These are phyloP conservation scores for Parachlorella kessleri DNA, from an alignment of 139 green algal species.

Conservation along the genomic window DNA sequence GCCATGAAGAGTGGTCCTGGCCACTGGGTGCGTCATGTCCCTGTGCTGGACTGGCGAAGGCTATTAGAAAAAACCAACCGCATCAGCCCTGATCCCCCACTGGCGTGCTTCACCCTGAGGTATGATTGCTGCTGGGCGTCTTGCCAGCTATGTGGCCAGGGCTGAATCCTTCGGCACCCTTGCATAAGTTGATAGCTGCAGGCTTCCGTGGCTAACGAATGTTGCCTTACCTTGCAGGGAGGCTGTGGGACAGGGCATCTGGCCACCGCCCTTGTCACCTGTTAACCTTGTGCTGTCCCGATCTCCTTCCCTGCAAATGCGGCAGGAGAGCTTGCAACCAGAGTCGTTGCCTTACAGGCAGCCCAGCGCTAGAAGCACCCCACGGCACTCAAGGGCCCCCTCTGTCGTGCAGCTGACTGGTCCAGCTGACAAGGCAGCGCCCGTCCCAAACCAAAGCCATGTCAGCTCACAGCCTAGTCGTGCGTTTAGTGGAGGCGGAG, in stretches of 20 bases:
- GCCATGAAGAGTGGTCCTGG: slow-evolving; percentile 14
- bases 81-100: not conserved
- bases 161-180: no score
- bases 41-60: slow-evolving; percentile 24
- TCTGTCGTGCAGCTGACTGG: no score
- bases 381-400: not conserved
- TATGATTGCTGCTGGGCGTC: no score
- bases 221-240: no score
- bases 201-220: no score
- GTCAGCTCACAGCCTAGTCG: no score
- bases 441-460: no score
- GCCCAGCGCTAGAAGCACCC: not conserved
- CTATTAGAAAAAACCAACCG: slow-evolving; percentile 14
- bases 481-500: no score
- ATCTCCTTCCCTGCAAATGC: not conserved
- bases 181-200: no score
- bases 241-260: slow-evolving; percentile 1
- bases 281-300: not conserved
- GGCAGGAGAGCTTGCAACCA: not conserved
- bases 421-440: no score
- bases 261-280: not conserved
- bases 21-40: slow-evolving; percentile 8
- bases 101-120: not conserved
- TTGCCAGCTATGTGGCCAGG: no score
- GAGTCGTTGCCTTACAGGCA: not conserved